phyloP scores from a whole-genome alignment of 2,329 filamentous ascomycete species.

The Cercospora sp. region DNA sequence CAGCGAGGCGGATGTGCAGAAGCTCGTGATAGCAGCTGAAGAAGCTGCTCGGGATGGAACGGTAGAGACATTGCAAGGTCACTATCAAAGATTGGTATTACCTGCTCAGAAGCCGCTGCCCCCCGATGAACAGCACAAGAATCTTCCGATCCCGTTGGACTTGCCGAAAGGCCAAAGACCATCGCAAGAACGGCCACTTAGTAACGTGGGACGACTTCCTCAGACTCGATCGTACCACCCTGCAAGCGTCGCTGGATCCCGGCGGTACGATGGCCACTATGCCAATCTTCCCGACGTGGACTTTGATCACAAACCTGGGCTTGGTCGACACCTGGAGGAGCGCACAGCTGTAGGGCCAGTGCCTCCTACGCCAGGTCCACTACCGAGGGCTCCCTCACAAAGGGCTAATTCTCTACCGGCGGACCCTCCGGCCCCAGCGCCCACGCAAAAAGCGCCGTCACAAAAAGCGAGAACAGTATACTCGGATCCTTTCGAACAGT shows the following conservation, averaged over 20 bases:
- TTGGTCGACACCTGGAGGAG: conserved; percentile 11
- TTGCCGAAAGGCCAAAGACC: conserved; percentile 1
- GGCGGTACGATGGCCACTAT: not conserved
- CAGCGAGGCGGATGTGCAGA: conserved; percentile 42
- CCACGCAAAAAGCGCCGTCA: not conserved
- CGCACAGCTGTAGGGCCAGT: not conserved
- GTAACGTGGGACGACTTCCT: not conserved
- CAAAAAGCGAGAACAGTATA: conserved; percentile 1
- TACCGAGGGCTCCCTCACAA: not conserved
- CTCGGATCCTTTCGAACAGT: conserved; percentile 6
- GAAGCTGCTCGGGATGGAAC: conserved; percentile 45
- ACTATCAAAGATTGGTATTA: conserved; percentile 27
- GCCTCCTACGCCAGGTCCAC: not conserved
- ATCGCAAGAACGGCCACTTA: conserved; percentile 2
- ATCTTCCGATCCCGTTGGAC: conserved; percentile 10
- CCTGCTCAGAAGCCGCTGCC: conserved; percentile 1
- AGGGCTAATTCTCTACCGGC: not conserved
- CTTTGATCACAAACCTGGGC: conserved; percentile 8
- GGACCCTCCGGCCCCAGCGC: not conserved
- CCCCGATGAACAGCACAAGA: conserved; percentile 4
- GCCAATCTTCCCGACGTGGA: conserved; percentile 2
- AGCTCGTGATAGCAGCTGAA: conserved; percentile 44
- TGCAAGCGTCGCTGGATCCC: conserved; percentile 1
- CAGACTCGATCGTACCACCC: conserved; percentile 3
- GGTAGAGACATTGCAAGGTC: conserved; percentile 39